These are phyloP conservation scores for Sporothrix phasma DNA, from an alignment of 2,329 filamentous ascomycete species.

Conservation along the genomic window DNA sequence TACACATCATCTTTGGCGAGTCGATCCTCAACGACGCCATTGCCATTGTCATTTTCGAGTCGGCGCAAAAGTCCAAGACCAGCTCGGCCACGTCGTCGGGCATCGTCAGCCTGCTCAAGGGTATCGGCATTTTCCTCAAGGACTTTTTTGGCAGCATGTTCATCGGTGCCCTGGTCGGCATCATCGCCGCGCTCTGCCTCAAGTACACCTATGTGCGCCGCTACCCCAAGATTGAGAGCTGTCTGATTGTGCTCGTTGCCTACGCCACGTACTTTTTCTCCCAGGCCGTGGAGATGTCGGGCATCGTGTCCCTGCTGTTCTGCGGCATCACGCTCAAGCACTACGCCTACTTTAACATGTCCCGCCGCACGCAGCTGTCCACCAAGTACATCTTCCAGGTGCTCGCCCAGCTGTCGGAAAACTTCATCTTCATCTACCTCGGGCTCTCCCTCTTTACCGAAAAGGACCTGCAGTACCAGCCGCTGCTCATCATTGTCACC, in stretches of 20 bases:
- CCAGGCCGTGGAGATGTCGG: slow-evolving; percentile 89
- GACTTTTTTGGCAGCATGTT: slow-evolving; percentile 92
- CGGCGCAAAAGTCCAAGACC: slow-evolving; percentile 82
- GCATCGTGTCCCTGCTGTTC: slow-evolving; percentile 81
- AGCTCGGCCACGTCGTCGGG: slow-evolving; percentile 63
- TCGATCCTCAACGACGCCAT: slow-evolving; percentile 97
- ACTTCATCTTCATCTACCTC: slow-evolving; percentile 99
- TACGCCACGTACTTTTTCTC: slow-evolving; percentile 98
- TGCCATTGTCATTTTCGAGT: slow-evolving; percentile 97
- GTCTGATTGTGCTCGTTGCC: slow-evolving; percentile 82
- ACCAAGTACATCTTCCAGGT: slow-evolving; percentile 97
- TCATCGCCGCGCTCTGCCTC: slow-evolving; percentile 74
- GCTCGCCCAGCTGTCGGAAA: slow-evolving; percentile 88
- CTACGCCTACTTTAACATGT: slow-evolving; percentile 99
- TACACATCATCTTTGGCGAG: slow-evolving; percentile 99
- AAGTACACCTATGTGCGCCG: slow-evolving; percentile 92
- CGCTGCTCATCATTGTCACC: slow-evolving; percentile 87
- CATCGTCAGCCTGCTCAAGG: slow-evolving; percentile 76
- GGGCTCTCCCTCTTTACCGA: slow-evolving; percentile 93
- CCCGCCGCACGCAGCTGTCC: slow-evolving; percentile 86
- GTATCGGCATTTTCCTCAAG: slow-evolving; percentile 85
- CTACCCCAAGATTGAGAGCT: slow-evolving; percentile 94
- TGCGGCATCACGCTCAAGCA: slow-evolving; percentile 98
- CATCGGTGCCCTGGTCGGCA: slow-evolving; percentile 79
- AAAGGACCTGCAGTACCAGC: slow-evolving; percentile 77